These are phyloP conservation scores for Didymosphaeria variabile DNA, from an alignment of 2,329 filamentous ascomycete species.

Conservation along the genomic window DNA sequence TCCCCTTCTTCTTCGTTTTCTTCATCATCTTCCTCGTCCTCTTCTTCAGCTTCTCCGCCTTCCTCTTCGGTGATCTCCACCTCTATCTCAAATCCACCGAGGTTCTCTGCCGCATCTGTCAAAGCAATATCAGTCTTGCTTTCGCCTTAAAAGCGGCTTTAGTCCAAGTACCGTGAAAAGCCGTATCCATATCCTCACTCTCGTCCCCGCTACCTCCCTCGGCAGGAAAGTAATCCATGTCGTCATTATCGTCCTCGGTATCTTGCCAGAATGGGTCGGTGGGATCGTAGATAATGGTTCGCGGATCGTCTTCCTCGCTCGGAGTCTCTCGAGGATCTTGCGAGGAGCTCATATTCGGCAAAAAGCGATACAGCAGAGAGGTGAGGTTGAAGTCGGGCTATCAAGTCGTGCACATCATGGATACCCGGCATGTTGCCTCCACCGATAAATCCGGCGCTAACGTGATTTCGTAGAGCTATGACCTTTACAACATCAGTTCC, in stretches of 20 bases:
- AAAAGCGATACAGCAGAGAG: not conserved
- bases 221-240: constrained; percentile 61
- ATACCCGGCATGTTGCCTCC: not conserved
- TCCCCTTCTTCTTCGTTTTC: constrained; percentile 34
- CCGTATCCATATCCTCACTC: constrained; percentile 47
- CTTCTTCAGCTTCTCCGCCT: constrained; percentile 50
- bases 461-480: no score
- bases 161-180: constrained; percentile 44
- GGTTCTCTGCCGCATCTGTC: constrained; percentile 53
- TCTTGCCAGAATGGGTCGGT: constrained; percentile 46
- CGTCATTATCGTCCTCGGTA: constrained; percentile 56
- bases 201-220: constrained; percentile 52
- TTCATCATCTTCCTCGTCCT: constrained; percentile 47
- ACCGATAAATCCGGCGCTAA: constrained; percentile 13
- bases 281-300: constrained; percentile 43
- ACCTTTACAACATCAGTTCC: no score
- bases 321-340: constrained; percentile 33
- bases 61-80: constrained; percentile 52
- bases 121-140: constrained; percentile 4
- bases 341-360: constrained; percentile 36
- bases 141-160: not conserved
- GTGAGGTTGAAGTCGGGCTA: not conserved
- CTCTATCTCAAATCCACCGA: constrained; percentile 53
- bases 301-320: constrained; percentile 35
- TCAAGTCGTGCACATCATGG: not conserved